Conservation (phyloP, 352 stramenopile species). For the Phytophthora sp. region DNA sequence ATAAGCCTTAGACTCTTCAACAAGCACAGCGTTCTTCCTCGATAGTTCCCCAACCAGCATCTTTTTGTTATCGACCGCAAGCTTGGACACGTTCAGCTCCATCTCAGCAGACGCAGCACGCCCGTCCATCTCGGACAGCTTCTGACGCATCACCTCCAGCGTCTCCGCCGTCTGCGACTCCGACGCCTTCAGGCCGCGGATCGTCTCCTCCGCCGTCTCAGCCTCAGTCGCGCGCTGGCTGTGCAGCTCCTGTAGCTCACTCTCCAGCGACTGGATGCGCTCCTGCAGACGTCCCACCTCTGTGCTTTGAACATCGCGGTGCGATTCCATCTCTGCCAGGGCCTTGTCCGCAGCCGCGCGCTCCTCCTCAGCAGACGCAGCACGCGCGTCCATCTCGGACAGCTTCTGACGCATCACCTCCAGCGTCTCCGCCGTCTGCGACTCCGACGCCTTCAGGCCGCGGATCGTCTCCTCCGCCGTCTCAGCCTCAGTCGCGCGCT, state of each 20-base stretch:
- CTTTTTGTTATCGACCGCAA: background rate
- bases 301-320: slow-evolving; percentile 23
- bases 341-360: slow-evolving; percentile 25
- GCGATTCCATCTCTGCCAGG: slow-evolving; percentile 23
- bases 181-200: slow-evolving; percentile 25
- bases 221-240: too few relatives aligned
- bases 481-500: too few relatives aligned
- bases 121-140: slow-evolving; percentile 26
- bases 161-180: slow-evolving; percentile 13
- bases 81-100: background rate
- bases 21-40: slow-evolving; percentile 6
- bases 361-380: slow-evolving; percentile 26
- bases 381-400: slow-evolving; percentile 23
- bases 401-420: slow-evolving; percentile 34
- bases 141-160: slow-evolving; percentile 27
- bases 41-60: background rate
- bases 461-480: too few relatives aligned
- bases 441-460: slow-evolving; percentile 26
- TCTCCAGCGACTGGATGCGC: too few relatives aligned
- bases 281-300: slow-evolving; percentile 18
- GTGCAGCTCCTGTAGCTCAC: too few relatives aligned
- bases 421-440: slow-evolving; percentile 16
- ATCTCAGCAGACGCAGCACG: slow-evolving; percentile 13
- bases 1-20: background rate
- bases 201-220: too few relatives aligned